Evolutionary conservation across 2,329 filamentous ascomycete genomes (phyloP).

Genomic region (Colletotrichum shisoi): DNA sequence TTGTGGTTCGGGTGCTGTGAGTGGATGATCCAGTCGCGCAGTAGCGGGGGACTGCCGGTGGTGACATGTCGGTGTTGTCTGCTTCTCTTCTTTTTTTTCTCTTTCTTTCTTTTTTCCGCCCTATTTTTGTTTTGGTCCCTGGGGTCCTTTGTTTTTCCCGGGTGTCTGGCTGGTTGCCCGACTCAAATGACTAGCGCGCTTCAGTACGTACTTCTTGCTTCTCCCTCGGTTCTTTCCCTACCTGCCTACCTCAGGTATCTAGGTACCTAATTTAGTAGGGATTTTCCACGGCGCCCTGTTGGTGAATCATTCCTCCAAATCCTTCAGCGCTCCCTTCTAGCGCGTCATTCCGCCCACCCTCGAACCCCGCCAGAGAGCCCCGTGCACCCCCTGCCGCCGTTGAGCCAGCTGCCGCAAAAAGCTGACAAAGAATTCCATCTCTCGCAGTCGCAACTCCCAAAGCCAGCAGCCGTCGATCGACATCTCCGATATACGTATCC

Average conservation of each 20-base stretch:
- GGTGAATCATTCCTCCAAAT: not conserved
- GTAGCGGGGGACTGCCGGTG: not conserved
- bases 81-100: conserved; percentile 16
- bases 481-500: not conserved
- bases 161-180: conserved; percentile 29
- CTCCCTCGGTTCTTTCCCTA: too few relatives aligned
- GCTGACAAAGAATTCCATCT: conserved; percentile 21
- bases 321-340: conserved; percentile 1
- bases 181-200: conserved; percentile 13
- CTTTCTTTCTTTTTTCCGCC: conserved; percentile 17
- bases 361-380: conserved; percentile 33
- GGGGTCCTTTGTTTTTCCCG: conserved; percentile 14
- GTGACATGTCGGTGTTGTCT: conserved; percentile 15
- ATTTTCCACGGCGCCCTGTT: too few relatives aligned
- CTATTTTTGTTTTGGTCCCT: conserved; percentile 31
- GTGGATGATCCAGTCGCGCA: not conserved
- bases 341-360: conserved; percentile 28
- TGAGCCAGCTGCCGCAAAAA: conserved; percentile 6
- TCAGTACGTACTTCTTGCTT: conserved; percentile 19
- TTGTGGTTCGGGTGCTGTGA: too few relatives aligned
- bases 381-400: conserved; percentile 17
- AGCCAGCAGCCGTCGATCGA: not conserved
- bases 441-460: not conserved
- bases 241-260: too few relatives aligned
- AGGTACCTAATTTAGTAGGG: too few relatives aligned